Evolutionary conservation across 331 rosid genomes (phyloP).

Genomic region (Cucumis variabilis): DNA sequence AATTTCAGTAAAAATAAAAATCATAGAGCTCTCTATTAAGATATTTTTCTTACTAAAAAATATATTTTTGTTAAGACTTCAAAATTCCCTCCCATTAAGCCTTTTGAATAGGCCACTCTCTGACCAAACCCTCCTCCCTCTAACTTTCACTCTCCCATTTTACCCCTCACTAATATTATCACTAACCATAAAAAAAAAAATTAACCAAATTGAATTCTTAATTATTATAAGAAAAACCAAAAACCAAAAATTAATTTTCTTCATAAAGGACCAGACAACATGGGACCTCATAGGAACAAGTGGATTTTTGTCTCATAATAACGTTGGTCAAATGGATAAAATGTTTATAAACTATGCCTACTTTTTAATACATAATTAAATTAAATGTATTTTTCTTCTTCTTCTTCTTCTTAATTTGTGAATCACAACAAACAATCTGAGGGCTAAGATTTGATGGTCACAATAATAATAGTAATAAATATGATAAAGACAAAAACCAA

Average conservation of each 20-base stretch:
- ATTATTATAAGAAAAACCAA: neutral
- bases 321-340: conserved; percentile 31
- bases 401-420: conserved; percentile 19
- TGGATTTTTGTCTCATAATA: conserved; percentile 24
- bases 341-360: conserved; percentile 4
- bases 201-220: neutral
- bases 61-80: neutral
- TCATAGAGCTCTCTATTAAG: neutral
- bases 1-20: neutral
- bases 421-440: conserved; percentile 45
- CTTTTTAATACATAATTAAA: conserved; percentile 36
- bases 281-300: conserved; percentile 25
- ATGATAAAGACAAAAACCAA: conserved; percentile 31
- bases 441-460: conserved; percentile 32
- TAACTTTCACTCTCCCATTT: neutral
- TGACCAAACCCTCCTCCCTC: neutral
- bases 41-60: neutral
- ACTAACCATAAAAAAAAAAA: neutral
- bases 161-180: conserved; percentile 16
- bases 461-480: neutral
- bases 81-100: conserved; percentile 19
- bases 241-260: neutral
- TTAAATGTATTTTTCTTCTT: neutral
- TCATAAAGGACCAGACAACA: neutral
- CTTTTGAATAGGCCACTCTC: conserved; percentile 30